phyloP scores from a whole-genome alignment of 2,329 filamentous ascomycete genomes.

The Corynespora cassiicola region DNA sequence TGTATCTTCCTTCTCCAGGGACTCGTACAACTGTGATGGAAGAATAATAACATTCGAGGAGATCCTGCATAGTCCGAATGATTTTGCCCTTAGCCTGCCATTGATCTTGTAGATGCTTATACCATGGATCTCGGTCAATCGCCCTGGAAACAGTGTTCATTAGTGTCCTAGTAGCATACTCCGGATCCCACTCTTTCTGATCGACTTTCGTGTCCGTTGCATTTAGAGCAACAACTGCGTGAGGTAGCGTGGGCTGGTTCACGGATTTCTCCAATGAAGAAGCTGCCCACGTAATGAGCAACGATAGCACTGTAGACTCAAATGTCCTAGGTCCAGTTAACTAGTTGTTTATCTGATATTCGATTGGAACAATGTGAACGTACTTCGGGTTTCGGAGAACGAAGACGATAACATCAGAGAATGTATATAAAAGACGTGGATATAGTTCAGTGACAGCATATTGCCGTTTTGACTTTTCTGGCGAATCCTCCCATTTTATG shows the following conservation, averaged over 20 bases:
- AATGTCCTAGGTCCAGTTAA: conserved; percentile 29
- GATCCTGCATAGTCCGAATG: conserved; percentile 17
- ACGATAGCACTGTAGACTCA: conserved; percentile 51
- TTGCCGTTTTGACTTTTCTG: conserved; percentile 36
- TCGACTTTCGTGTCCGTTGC: conserved; percentile 49
- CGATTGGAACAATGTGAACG: not conserved
- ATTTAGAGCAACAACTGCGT: conserved; percentile 62
- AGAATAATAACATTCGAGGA: conserved; percentile 12
- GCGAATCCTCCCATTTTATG: conserved; percentile 18
- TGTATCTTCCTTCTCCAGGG: conserved; percentile 51
- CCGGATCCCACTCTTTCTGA: conserved; percentile 52
- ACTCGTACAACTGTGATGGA: conserved; percentile 47
- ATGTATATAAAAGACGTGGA: conserved; percentile 51
- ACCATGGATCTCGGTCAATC: conserved; percentile 10
- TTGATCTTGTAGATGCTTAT: conserved; percentile 5
- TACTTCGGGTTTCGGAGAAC: conserved; percentile 48
- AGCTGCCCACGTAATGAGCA: conserved; percentile 58
- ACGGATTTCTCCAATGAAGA: conserved; percentile 60
- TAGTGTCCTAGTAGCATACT: conserved; percentile 50
- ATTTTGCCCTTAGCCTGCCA: conserved; percentile 14
- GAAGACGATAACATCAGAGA: conserved; percentile 53
- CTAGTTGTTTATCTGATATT: not conserved
- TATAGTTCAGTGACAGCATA: conserved; percentile 49
- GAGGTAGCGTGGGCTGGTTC: conserved; percentile 63
- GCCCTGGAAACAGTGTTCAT: conserved; percentile 10